These are phyloP conservation scores for Sporobolomyces roseus DNA, from an alignment of 768 basidiomycete species.

Conservation along the genomic window DNA sequence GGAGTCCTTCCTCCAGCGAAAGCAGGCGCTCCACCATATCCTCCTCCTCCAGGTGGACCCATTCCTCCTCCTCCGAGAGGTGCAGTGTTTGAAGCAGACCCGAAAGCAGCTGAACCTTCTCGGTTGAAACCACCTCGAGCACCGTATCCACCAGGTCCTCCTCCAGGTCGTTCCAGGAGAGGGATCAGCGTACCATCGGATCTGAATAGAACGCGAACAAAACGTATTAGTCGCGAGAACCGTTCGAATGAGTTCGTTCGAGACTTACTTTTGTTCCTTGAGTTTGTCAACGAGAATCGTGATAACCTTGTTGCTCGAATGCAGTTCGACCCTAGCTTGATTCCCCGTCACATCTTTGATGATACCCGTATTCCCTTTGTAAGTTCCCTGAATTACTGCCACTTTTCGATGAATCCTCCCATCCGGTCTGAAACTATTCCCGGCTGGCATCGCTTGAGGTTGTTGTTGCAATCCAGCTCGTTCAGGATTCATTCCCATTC, in stretches of 20 bases:
- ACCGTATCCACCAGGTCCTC: constrained; percentile 11
- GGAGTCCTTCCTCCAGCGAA: constrained; percentile 42
- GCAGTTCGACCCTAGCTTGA: constrained; percentile 82
- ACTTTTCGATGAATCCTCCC: constrained; percentile 61
- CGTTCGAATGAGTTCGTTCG: neutral
- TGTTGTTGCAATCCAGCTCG: constrained; percentile 67
- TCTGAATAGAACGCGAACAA: constrained; percentile 13
- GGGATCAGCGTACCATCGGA: constrained; percentile 29
- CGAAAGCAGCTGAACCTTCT: constrained; percentile 17
- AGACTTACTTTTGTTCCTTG: constrained; percentile 35
- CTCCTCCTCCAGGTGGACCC: neutral
- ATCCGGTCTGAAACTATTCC: constrained; percentile 28
- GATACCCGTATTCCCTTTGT: constrained; percentile 83
- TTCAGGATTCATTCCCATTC: constrained; percentile 61
- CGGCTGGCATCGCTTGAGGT: constrained; percentile 15
- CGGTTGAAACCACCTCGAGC: constrained; percentile 10
- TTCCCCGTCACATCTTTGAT: constrained; percentile 93
- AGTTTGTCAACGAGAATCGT: constrained; percentile 54
- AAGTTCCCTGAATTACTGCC: constrained; percentile 74
- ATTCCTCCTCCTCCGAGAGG: constrained; percentile 29
- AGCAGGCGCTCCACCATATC: constrained; percentile 6
- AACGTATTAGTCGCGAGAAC: no score
- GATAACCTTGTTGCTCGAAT: constrained; percentile 80
- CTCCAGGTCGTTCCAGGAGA: constrained; percentile 22
- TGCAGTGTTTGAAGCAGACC: constrained; percentile 18